Percentiles rank a stretch among this genome's conserved stretches.
Conservation (phyloP, 164 flowering plant genomes). For the Warburgia ugandensis region DNA sequence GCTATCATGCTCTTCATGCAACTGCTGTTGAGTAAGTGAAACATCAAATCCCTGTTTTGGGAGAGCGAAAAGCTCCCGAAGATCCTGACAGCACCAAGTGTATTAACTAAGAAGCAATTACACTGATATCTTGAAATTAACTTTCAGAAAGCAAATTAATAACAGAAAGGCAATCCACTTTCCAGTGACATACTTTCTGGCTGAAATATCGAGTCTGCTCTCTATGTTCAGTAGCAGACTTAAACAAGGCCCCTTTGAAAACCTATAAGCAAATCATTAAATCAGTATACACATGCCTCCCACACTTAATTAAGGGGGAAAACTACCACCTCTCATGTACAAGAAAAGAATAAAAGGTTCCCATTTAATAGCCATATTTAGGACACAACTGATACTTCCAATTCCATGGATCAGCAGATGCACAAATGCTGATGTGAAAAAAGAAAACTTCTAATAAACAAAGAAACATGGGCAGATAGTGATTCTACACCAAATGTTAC, state of each 20-base stretch:
- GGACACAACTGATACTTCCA: too few species aligned
- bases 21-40: conserved; percentile 84
- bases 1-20: conserved; percentile 78
- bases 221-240: conserved; percentile 92
- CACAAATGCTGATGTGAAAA: too few species aligned
- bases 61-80: conserved; percentile 75
- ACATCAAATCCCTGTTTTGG: conserved; percentile 90
- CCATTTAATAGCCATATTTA: too few species aligned
- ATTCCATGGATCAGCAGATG: too few species aligned
- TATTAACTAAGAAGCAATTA: not conserved
- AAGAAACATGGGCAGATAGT: too few species aligned
- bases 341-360: too few species aligned
- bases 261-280: conserved; percentile 42
- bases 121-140: not conserved
- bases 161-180: not conserved
- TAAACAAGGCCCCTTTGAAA: conserved; percentile 89
- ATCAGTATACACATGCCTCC: too few species aligned
- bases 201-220: conserved; percentile 94
- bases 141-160: not conserved
- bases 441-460: too few species aligned
- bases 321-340: too few species aligned
- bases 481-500: too few species aligned
- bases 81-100: conserved; percentile 43
- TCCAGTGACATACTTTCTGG: conserved; percentile 50
- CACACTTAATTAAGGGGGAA: too few species aligned